Conservation (phyloP, 108 stramenopile genomes). For the Phaeodactylum tricornutum region DNA sequence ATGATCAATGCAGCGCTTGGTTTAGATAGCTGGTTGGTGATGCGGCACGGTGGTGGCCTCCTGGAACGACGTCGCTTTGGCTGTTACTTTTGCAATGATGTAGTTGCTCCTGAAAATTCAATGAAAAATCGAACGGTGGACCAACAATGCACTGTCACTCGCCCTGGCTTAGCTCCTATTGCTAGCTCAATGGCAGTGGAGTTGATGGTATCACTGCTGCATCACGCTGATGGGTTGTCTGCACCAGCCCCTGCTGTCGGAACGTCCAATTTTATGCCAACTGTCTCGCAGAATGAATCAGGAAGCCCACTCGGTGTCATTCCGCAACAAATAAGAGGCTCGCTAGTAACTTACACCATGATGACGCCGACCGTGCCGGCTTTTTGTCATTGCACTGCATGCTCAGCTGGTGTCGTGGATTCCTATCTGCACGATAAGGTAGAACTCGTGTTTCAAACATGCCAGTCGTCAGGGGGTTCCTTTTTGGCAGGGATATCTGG, state of each 20-base stretch:
- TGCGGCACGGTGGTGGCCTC: constrained; percentile 82
- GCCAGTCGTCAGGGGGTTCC: constrained; percentile 54
- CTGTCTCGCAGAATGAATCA: constrained; percentile 26
- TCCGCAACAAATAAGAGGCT: constrained; percentile 93
- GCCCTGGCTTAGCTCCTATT: constrained; percentile 96
- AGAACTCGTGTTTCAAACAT: constrained; percentile 73
- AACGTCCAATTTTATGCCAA: constrained; percentile 27
- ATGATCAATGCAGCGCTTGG: constrained; percentile 95
- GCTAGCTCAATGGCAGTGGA: constrained; percentile 94
- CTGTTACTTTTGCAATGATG: constrained; percentile 99
- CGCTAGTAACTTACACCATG: constrained; percentile 82
- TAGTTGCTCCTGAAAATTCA: constrained; percentile 95
- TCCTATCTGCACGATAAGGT: constrained; percentile 61
- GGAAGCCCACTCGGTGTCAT: constrained; percentile 45
- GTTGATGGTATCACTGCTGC: constrained; percentile 86
- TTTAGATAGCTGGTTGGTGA: constrained; percentile 94
- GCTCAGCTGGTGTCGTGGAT: constrained; percentile 67
- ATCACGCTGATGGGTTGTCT: constrained; percentile 63
- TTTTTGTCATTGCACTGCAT: constrained; percentile 89
- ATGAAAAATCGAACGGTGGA: constrained; percentile 93
- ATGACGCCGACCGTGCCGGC: constrained; percentile 87
- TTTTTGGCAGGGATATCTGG: constrained; percentile 72
- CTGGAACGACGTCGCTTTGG: constrained; percentile 50
- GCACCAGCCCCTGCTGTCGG: constrained; percentile 31
- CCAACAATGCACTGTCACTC: constrained; percentile 98